Base-by-base conservation (phyloP, 805 yeast species). In the Metschnikowia borealis region DNA sequence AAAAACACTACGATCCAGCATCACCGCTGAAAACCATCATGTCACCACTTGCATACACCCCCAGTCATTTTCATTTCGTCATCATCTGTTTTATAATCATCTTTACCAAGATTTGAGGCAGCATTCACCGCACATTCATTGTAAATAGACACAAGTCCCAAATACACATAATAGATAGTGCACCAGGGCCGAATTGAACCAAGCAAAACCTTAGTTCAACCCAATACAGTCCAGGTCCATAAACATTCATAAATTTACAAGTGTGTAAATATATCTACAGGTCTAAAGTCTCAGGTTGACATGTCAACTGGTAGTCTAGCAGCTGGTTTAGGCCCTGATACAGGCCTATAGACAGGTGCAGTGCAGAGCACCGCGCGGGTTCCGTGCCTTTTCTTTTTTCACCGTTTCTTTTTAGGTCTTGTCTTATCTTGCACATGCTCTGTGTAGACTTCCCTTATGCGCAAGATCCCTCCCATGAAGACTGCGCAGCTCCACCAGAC, bases 1-100 rank as follows among this genome's bases (percentile, higher is more conserved):
- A 13, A 21, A 21, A 6, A 39, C 21, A 20, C 43, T 15, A 26
- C 29, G 14, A 26, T 29, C 34, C 20, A 26, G 21, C 33, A 39
- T 38, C 31, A n/a, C 34, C 32, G 8, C 33, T 33, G 31, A 14
- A 32, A 18, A 32, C 18, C 37, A 18, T 33, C 45, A 42, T 42
- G 45, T 42, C 45, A 42, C 38, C 31, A 32, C 31, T 42, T 42
- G 45, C 45, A 42, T 42, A 17, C 20, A 20, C 21, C 43, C 43
- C n/a, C 36, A 17, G 45, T 32, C 45, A 42, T 42, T 42, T 39
- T 42, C 45, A 42, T 34, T 42, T 42, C 45, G 38, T 42, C 45
- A 42, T 42, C 34, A 33, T 42, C 45, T 21, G 45, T 34, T 42
- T 42, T 21, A 32, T 15, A 39, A 39, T 39, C 43, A 39, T 15